Base-by-base conservation (phyloP, 2,329 filamentous ascomycete genomes). In the Paramyrothecium roridum region DNA sequence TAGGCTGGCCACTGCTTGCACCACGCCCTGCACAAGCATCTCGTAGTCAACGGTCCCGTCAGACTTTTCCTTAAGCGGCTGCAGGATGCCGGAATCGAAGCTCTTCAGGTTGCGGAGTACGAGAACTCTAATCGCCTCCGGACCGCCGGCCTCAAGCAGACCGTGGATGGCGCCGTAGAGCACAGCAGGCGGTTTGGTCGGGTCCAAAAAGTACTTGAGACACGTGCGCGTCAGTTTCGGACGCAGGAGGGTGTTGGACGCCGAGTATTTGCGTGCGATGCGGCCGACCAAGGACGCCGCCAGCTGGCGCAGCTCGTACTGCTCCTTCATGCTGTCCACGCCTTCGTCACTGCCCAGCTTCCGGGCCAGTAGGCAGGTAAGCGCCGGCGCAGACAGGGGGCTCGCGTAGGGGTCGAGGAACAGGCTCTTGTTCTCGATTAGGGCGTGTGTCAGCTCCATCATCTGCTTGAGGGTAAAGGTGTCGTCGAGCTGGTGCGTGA, bases 201-300 rank as follows among this genome's bases (percentile, higher is more conserved):
- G 90, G 65, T 97, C 93, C 30, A 99, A 82, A 71, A 97, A 93
- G 65, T 89, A 87, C 74, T 96, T 96, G 34, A 98, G 82, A 66
- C 92, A 97, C 0, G 93, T 95, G n/a, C 95, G 84, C 3, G 92
- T 93, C 30, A 99, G 87, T 60, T 96, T 90, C 2, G 93, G 88
- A 55, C 92, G 91, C 23, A 98, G 83, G 16, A 91, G 88, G 47
- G 89, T 86, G 56, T 93, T 96, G 4, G 87, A 88, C 23, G 86
- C 82, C 7, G 88, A 86, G 74, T 96, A 97, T 66, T 93, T 93
- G 59, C 82, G 83, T 3, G 90, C 87, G 43, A 99, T 90, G 37
- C 85, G 83, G 33, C 86, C 88, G 17, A 98, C 82, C 6, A 99
- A 80, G 1, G 89, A 90, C 1, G 91, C 91, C 1, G 95, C 88